Conservation (phyloP, 139 green algal species). For the Coccomyxa sp. region DNA sequence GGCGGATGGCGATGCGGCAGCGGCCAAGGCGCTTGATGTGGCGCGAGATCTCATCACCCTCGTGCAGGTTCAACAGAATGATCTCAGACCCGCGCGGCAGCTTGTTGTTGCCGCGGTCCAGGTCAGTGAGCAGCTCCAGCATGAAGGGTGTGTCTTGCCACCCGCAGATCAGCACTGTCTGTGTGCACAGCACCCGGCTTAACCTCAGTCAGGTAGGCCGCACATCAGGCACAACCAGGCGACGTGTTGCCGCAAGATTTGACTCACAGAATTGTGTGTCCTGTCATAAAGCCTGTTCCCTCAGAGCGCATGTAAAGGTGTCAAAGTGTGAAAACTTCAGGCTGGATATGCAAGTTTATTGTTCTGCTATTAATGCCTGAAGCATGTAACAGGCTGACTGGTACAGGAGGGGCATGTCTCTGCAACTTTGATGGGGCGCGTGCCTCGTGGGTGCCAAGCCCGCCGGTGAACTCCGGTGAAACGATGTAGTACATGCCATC, state of each 20-base stretch:
- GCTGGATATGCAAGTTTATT: no score
- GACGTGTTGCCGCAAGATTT: neutral
- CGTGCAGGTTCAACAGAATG: slow-evolving; percentile 44
- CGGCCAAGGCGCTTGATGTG: neutral
- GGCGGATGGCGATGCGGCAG: slow-evolving; percentile 16
- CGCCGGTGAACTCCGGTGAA: neutral
- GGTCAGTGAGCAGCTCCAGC: slow-evolving; percentile 47
- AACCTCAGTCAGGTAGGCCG: neutral
- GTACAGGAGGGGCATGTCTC: no score
- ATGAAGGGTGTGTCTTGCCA: slow-evolving; percentile 52
- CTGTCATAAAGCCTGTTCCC: neutral
- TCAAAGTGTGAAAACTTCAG: no score
- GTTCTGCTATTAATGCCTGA: no score
- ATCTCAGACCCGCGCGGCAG: slow-evolving; percentile 44
- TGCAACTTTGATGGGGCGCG: no score
- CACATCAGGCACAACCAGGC: no score
- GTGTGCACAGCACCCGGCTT: neutral
- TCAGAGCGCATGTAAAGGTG: neutral
- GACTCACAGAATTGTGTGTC: neutral
- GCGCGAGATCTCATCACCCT: neutral
- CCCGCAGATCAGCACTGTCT: slow-evolving; percentile 53
- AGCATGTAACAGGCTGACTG: no score
- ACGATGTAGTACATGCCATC: neutral
- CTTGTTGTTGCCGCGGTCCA: slow-evolving; percentile 46
- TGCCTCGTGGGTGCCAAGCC: neutral